phyloP scores from a whole-genome alignment of 352 stramenopile genomes.

The Phytophthora sp. region DNA sequence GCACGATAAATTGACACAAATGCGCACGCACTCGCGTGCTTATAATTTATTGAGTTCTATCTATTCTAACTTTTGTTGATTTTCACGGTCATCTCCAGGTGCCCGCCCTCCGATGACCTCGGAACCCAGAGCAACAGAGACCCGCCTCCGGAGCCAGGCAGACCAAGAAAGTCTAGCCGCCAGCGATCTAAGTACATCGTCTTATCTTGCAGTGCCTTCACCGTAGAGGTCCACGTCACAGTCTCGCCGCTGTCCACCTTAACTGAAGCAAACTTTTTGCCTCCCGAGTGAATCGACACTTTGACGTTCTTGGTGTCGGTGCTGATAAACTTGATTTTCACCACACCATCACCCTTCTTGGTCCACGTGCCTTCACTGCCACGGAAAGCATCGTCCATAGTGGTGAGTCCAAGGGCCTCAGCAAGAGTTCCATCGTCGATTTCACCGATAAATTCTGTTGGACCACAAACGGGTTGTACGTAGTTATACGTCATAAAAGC shows the following conservation, averaged over 20 bases:
- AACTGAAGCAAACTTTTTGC: constrained; percentile 41
- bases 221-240: constrained; percentile 45
- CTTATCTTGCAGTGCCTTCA: constrained; percentile 49
- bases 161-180: constrained; percentile 50
- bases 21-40: constrained; percentile 1
- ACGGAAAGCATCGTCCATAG: constrained; percentile 48
- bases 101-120: constrained; percentile 38
- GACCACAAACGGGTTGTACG: constrained; percentile 65
- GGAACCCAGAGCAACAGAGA: constrained; percentile 64
- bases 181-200: constrained; percentile 74
- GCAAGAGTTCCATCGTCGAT: constrained; percentile 54
- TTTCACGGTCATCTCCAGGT: constrained; percentile 49
- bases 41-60: constrained; percentile 38
- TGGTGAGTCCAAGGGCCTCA: constrained; percentile 48
- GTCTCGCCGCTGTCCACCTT: constrained; percentile 40
- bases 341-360: constrained; percentile 42
- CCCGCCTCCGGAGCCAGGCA: constrained; percentile 47
- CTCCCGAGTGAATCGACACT: constrained; percentile 53
- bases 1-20: no score
- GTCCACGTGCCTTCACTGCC: constrained; percentile 50
- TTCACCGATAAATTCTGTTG: constrained; percentile 57
- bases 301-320: constrained; percentile 46
- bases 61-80: constrained; percentile 54
- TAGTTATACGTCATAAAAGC: constrained; percentile 52
- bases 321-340: constrained; percentile 55